phyloP scores from a whole-genome alignment of 179 eudicot species.

The Spergularia azorica region DNA sequence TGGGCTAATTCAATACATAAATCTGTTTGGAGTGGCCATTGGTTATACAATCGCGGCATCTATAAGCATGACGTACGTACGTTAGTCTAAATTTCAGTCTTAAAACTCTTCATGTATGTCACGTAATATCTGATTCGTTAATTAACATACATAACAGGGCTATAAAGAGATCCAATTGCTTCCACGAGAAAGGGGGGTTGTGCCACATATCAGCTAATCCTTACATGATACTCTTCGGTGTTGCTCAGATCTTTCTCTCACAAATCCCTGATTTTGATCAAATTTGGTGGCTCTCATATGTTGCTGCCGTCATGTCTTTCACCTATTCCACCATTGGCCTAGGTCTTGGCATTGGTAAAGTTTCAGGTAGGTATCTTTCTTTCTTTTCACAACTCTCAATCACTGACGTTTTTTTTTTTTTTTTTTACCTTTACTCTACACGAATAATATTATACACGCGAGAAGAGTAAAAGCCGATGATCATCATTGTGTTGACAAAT shows the following conservation, averaged over 20 bases:
- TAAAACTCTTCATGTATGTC: background rate
- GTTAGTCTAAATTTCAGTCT: slow-evolving; percentile 18
- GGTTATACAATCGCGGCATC: slow-evolving; percentile 71
- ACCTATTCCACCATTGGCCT: slow-evolving; percentile 42
- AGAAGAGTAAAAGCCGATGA: slow-evolving; percentile 8
- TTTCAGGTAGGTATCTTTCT: slow-evolving; percentile 19
- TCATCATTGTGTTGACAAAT: slow-evolving; percentile 17
- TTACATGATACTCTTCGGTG: slow-evolving; percentile 36
- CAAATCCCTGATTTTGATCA: slow-evolving; percentile 40
- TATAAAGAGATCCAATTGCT: slow-evolving; percentile 28
- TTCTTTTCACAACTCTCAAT: background rate
- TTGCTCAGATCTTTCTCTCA: slow-evolving; percentile 28
- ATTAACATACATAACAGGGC: background rate
- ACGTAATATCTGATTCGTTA: no score
- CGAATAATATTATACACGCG: background rate
- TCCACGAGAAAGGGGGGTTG: slow-evolving; percentile 26
- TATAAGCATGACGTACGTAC: slow-evolving; percentile 66
- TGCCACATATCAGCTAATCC: slow-evolving; percentile 33
- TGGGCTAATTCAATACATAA: slow-evolving; percentile 51
- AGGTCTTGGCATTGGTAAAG: slow-evolving; percentile 39
- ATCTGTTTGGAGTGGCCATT: slow-evolving; percentile 55
- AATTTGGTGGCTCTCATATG: slow-evolving; percentile 36
- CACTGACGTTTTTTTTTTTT: no score
- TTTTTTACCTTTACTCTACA: background rate
- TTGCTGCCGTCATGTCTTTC: slow-evolving; percentile 45